Conservation (phyloP, 169 alveolate genomes). For the Plasmodium yoelii region DNA sequence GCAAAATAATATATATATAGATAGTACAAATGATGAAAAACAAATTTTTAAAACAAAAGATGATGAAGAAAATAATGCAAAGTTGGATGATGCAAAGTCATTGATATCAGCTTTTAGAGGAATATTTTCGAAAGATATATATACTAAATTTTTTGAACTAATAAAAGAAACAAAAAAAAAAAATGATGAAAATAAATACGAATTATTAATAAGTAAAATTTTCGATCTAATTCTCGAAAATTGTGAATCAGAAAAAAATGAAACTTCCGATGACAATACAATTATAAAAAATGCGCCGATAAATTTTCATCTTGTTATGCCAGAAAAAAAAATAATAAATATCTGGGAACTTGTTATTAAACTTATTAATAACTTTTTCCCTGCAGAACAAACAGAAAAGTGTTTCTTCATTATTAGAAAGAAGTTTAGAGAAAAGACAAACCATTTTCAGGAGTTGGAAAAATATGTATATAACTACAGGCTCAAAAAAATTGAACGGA, state of each 20-base stretch:
- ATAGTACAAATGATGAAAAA: conserved; percentile 11
- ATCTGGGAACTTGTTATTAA: conserved; percentile 49
- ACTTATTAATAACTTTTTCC: conserved; percentile 66
- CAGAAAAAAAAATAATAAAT: conserved; percentile 5
- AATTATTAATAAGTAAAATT: conserved; percentile 16
- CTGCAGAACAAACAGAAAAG: conserved; percentile 55
- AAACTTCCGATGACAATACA: background rate
- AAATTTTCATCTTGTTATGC: conserved; percentile 25
- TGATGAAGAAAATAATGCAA: background rate
- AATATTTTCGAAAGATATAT: conserved; percentile 38
- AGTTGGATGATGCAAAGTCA: conserved; percentile 44
- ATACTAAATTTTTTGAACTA: conserved; percentile 29
- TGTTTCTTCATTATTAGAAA: conserved; percentile 48
- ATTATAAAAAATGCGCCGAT: background rate
- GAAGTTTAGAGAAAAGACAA: conserved; percentile 57
- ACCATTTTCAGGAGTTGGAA: conserved; percentile 40
- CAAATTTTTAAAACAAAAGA: background rate
- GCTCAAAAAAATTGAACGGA: conserved; percentile 42
- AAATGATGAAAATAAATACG: conserved; percentile 45
- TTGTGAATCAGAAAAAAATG: conserved; percentile 21
- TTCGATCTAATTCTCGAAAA: conserved; percentile 38
- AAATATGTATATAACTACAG: conserved; percentile 73
- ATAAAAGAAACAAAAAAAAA: conserved; percentile 51
- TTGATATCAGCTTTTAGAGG: conserved; percentile 43
- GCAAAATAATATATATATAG: conserved; percentile 42